Evolutionary conservation across 352 stramenopile species (phyloP).

Genomic region (Pythium sukuiense): DNA sequence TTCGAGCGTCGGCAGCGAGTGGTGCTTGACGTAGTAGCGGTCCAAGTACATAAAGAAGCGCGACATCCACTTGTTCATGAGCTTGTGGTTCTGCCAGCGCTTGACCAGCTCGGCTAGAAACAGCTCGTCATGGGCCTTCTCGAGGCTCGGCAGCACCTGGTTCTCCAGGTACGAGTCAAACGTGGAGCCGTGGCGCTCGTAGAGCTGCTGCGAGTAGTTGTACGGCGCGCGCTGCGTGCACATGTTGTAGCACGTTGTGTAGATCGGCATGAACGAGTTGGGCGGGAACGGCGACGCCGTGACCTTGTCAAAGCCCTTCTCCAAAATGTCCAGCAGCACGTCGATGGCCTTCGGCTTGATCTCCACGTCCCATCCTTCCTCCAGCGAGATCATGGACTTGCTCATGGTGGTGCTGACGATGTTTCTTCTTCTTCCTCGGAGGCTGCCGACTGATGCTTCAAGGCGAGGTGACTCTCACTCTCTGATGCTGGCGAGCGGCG

Average conservation of each 20-base stretch:
- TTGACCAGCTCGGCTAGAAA: slow-evolving; percentile 97
- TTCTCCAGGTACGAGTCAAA: slow-evolving; percentile 88
- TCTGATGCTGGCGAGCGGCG: not conserved
- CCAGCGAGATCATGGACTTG: slow-evolving; percentile 84
- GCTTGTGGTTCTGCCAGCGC: slow-evolving; percentile 98
- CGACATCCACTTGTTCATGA: slow-evolving; percentile 99
- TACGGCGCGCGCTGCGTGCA: slow-evolving; percentile 99
- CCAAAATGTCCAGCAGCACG: slow-evolving; percentile 82
- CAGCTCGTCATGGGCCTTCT: slow-evolving; percentile 91
- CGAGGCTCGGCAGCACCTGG: slow-evolving; percentile 88
- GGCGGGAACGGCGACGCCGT: slow-evolving; percentile 79
- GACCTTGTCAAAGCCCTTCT: slow-evolving; percentile 86
- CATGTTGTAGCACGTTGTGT: slow-evolving; percentile 98
- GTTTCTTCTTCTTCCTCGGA: too few species aligned
- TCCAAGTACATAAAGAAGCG: slow-evolving; percentile 99
- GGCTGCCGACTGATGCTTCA: not conserved
- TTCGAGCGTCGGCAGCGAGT: slow-evolving; percentile 94
- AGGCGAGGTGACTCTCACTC: not conserved
- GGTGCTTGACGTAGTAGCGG: slow-evolving; percentile 97
- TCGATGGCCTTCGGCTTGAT: slow-evolving; percentile 90
- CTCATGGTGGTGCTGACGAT: slow-evolving; percentile 41
- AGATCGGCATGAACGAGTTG: slow-evolving; percentile 88
- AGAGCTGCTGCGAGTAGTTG: slow-evolving; percentile 99
- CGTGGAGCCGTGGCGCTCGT: slow-evolving; percentile 94
- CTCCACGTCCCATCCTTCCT: slow-evolving; percentile 86